Percentiles rank a stretch among this genome's conserved stretches.
phyloP scores from a whole-genome alignment of 2,329 filamentous ascomycete species.

The Ophiostoma ulmi region DNA sequence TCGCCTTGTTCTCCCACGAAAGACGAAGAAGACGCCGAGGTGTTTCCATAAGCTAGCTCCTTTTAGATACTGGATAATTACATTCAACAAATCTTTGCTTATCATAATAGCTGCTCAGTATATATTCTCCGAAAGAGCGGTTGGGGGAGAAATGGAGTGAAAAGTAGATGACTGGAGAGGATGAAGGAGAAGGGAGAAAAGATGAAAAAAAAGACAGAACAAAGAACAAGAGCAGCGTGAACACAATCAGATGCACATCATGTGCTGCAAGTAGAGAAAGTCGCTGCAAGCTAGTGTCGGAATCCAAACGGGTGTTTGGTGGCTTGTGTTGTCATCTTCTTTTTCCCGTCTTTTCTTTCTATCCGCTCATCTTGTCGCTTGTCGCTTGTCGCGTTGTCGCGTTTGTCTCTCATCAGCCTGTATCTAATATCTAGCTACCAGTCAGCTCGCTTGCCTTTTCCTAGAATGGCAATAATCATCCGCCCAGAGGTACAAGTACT shows the following conservation, averaged over 20 bases:
- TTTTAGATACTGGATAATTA: too few relatives aligned
- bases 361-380: not conserved
- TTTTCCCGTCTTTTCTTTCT: too few relatives aligned
- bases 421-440: not conserved
- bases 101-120: not conserved
- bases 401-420: not conserved
- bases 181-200: not conserved
- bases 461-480: not conserved
- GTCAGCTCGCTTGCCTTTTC: conserved; percentile 7
- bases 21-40: not conserved
- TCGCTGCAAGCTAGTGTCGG: too few relatives aligned
- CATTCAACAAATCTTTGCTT: too few relatives aligned
- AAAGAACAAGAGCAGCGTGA: too few relatives aligned
- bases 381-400: not conserved
- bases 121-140: not conserved
- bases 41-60: not conserved
- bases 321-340: too few relatives aligned
- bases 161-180: not conserved
- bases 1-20: too few relatives aligned
- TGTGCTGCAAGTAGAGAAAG: not conserved
- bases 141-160: not conserved
- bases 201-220: not conserved
- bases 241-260: not conserved
- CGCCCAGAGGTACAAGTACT: not conserved
- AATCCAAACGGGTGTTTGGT: too few relatives aligned